These are phyloP conservation scores for Aspergillus versicolor DNA, from an alignment of 2,329 filamentous ascomycete genomes.

Conservation along the genomic window DNA sequence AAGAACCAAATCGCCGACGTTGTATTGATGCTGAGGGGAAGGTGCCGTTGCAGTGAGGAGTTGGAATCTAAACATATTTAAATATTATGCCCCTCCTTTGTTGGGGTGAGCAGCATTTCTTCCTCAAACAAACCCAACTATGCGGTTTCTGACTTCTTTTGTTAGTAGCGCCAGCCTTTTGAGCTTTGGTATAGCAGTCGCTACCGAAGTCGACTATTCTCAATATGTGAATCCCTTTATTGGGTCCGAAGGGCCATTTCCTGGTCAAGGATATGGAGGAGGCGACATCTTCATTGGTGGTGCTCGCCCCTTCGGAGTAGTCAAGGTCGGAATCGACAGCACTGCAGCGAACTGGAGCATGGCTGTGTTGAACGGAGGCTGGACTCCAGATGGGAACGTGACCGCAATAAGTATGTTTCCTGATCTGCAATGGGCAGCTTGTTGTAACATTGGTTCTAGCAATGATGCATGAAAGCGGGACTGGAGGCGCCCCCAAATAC, in stretches of 20 bases:
- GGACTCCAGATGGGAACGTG: constrained; percentile 50
- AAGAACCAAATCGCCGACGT: background rate
- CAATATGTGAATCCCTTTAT: constrained; percentile 49
- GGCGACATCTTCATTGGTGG: constrained; percentile 47
- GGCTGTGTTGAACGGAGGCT: constrained; percentile 44
- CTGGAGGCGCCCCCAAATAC: constrained; percentile 46
- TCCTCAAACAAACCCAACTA: background rate
- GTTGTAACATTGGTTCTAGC: constrained; percentile 7
- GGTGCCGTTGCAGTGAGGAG: background rate
- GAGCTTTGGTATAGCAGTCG: background rate
- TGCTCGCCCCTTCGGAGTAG: constrained; percentile 46
- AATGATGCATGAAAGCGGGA: constrained; percentile 52
- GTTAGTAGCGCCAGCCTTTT: background rate
- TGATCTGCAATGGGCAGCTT: background rate
- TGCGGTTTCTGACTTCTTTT: constrained; percentile 1
- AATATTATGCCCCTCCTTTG: background rate
- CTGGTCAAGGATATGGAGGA: constrained; percentile 40
- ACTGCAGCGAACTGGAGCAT: constrained; percentile 35
- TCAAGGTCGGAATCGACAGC: constrained; percentile 44
- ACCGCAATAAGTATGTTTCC: constrained; percentile 44
- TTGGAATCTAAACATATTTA: background rate
- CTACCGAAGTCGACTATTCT: constrained; percentile 25
- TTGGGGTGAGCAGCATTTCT: background rate
- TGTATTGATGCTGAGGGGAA: constrained; percentile 7
- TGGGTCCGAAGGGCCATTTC: constrained; percentile 46